Conservation (phyloP, 1,284 basidiomycete species). For the Ustilago vetiveriae region DNA sequence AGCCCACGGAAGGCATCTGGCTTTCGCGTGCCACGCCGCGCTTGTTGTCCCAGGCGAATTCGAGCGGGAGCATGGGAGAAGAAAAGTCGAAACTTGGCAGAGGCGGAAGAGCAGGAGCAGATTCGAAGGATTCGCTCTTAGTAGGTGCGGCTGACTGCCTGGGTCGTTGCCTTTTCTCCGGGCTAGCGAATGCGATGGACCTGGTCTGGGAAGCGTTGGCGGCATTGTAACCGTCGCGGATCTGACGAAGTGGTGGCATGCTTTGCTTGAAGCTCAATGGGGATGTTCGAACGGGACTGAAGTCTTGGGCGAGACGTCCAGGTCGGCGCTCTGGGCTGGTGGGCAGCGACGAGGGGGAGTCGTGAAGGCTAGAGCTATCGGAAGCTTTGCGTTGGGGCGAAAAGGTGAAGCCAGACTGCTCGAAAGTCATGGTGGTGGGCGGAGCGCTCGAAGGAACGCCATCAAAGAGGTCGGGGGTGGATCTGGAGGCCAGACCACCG, state of each 20-base stretch:
- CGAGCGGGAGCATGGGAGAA: slow-evolving; percentile 45
- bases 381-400: slow-evolving; percentile 28
- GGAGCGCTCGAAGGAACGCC: slow-evolving; percentile 48
- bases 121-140: slow-evolving; percentile 10
- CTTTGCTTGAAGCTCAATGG: slow-evolving; percentile 33
- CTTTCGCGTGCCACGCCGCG: slow-evolving; percentile 20
- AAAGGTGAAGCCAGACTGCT: slow-evolving; percentile 38
- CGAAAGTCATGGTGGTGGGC: slow-evolving; percentile 48
- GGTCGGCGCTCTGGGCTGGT: slow-evolving; percentile 32
- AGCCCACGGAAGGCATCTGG: slow-evolving; percentile 14
- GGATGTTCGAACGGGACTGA: slow-evolving; percentile 18
- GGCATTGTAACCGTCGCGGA: slow-evolving; percentile 25
- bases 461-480: slow-evolving; percentile 39
- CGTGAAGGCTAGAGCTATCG: slow-evolving; percentile 18
- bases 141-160: slow-evolving; percentile 7
- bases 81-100: slow-evolving; percentile 39
- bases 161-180: slow-evolving; percentile 14
- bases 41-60: slow-evolving; percentile 35
- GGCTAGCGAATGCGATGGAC: slow-evolving; percentile 24
- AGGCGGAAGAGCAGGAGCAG: slow-evolving; percentile 35
- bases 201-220: slow-evolving; percentile 2
- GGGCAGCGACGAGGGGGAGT: slow-evolving; percentile 27
- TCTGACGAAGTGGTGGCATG: slow-evolving; percentile 46
- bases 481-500: slow-evolving; percentile 28
- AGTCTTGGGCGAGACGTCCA: slow-evolving; percentile 6